Evolutionary conservation across 2,329 filamentous ascomycete genomes (phyloP).

Genomic region (Colletotrichum scovillei): DNA sequence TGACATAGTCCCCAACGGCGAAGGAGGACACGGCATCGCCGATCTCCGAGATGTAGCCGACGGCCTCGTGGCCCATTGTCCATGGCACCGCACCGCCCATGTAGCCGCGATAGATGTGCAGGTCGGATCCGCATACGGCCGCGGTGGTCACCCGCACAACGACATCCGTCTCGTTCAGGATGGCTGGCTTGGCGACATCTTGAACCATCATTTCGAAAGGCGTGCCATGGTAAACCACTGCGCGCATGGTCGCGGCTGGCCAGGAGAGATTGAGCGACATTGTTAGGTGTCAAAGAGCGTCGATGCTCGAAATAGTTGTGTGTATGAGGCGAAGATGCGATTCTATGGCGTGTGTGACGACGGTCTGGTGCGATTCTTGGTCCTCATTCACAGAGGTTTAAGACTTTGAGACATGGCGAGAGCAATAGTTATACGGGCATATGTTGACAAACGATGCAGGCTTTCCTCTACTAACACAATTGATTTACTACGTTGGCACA

Average conservation of each 20-base stretch:
- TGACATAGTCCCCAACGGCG: constrained; percentile 50
- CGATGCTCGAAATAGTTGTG: background rate
- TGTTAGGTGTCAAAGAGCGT: background rate
- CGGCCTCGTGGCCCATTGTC: constrained; percentile 51
- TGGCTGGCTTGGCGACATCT: constrained; percentile 33
- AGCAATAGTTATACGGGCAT: no score
- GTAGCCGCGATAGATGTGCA: constrained; percentile 46
- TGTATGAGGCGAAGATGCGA: background rate
- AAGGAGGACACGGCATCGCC: constrained; percentile 48
- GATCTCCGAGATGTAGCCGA: constrained; percentile 49
- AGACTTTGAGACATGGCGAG: no score
- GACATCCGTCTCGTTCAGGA: constrained; percentile 42
- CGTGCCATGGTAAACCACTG: constrained; percentile 40
- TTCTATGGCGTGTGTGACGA: background rate
- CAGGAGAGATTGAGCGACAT: constrained; percentile 2
- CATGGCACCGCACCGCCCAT: constrained; percentile 31
- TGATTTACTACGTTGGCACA: no score
- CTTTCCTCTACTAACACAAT: no score
- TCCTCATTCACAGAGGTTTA: no score
- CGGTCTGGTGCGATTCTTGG: no score
- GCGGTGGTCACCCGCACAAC: constrained; percentile 47
- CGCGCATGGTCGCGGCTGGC: constrained; percentile 1
- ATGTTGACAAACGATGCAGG: no score
- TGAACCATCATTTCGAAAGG: constrained; percentile 32
- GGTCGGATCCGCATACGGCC: constrained; percentile 48